A percentile compares a stretch with the other conserved stretches of the same genome.
These are phyloP conservation scores for Brassica juncea DNA, from an alignment of 345 rosid species.

Conservation along the genomic window DNA sequence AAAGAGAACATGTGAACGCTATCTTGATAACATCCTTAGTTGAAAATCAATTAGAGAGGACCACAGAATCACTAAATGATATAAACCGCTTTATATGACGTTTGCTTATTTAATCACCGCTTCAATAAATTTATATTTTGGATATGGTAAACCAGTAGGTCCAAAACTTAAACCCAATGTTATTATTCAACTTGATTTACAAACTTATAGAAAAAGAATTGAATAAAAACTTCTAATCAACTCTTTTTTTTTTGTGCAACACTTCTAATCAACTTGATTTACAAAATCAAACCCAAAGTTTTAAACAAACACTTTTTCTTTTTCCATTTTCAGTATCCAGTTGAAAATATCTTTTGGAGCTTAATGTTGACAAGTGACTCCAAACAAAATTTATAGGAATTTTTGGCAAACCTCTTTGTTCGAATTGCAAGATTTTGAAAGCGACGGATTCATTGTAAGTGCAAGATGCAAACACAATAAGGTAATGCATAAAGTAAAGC, in stretches of 20 bases:
- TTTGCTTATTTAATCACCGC: not conserved
- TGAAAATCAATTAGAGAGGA: slow-evolving; percentile 34
- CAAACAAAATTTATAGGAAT: not conserved
- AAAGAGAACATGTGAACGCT: slow-evolving; percentile 31
- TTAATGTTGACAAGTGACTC: not conserved
- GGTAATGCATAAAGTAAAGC: no score
- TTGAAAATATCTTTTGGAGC: not conserved
- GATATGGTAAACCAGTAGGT: not conserved
- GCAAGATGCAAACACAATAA: no score
- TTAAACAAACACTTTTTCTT: not conserved
- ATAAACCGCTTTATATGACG: slow-evolving; percentile 24
- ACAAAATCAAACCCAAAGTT: slow-evolving; percentile 1
- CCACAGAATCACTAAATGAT: slow-evolving; percentile 37
- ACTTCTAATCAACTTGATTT: not conserved
- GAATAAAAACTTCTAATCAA: no score
- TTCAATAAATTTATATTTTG: slow-evolving; percentile 10
- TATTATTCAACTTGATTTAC: not conserved
- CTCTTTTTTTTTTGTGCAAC: no score
- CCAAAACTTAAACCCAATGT: not conserved
- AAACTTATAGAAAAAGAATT: not conserved
- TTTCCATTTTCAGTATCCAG: not conserved
- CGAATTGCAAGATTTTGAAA: not conserved
- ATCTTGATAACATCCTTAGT: slow-evolving; percentile 38
- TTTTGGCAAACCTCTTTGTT: not conserved
- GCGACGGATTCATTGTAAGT: not conserved